These are phyloP conservation scores for Xylariaceae sp. DNA, from an alignment of 2,329 filamentous ascomycete genomes.

Conservation along the genomic window DNA sequence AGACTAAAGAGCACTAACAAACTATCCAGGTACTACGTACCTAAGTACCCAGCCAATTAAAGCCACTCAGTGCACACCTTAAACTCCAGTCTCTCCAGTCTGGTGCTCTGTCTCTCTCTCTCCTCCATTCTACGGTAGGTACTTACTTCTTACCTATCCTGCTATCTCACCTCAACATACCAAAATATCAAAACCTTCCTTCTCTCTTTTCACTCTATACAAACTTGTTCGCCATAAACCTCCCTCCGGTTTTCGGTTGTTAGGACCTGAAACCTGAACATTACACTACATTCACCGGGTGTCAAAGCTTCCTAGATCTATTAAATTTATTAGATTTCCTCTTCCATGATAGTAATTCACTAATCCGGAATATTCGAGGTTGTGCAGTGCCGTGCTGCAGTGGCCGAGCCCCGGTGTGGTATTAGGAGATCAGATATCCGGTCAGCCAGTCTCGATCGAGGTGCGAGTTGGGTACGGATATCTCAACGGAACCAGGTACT, in stretches of 20 bases:
- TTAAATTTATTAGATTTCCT: neutral
- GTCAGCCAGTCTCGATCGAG: no score
- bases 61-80: no score
- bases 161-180: slow-evolving; percentile 6
- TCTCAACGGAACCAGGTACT: neutral
- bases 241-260: neutral
- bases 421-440: slow-evolving; percentile 5
- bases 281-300: slow-evolving; percentile 1
- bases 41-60: no score
- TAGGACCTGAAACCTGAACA: neutral
- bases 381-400: slow-evolving; percentile 3
- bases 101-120: neutral
- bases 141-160: slow-evolving; percentile 6
- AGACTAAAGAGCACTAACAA: no score
- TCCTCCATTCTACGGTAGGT: neutral
- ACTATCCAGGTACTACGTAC: no score
- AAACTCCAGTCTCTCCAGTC: no score
- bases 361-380: slow-evolving; percentile 14
- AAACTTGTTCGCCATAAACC: slow-evolving; percentile 1
- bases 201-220: slow-evolving; percentile 10
- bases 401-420: slow-evolving; percentile 4
- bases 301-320: slow-evolving; percentile 1
- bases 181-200: slow-evolving; percentile 19
- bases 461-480: no score
- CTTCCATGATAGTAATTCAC: slow-evolving; percentile 16